Evolutionary conservation across 148 eudicot species (phyloP).

Genomic region (Persicaria tinctoria): DNA sequence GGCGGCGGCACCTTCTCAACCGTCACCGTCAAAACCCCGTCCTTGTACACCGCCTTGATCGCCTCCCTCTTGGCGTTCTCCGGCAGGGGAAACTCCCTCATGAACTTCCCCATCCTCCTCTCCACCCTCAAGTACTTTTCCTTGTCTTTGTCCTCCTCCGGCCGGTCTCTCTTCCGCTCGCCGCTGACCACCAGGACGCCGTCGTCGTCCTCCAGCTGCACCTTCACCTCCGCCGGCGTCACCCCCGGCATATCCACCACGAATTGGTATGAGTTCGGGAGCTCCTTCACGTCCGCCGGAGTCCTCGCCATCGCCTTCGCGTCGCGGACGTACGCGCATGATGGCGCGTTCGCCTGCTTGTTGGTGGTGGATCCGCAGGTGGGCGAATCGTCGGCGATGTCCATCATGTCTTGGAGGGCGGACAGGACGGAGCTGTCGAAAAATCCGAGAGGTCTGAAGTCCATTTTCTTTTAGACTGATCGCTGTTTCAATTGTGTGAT

Average conservation of each 20-base stretch:
- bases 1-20: conserved; percentile 58
- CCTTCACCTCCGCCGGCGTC: conserved; percentile 19
- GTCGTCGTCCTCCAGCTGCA: conserved; percentile 28
- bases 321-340: conserved; percentile 24
- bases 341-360: not conserved
- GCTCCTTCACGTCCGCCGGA: conserved; percentile 24
- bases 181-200: conserved; percentile 25
- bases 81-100: conserved; percentile 69
- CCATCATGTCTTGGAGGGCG: conserved; percentile 16
- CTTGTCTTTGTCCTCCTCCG: conserved; percentile 46
- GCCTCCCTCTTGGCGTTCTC: conserved; percentile 47
- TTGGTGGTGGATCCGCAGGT: not conserved
- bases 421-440: conserved; percentile 9
- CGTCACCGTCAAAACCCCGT: conserved; percentile 55
- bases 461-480: not conserved
- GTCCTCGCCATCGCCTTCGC: conserved; percentile 27
- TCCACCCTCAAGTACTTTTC: conserved; percentile 71
- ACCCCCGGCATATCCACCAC: conserved; percentile 25
- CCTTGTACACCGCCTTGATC: conserved; percentile 48
- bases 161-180: conserved; percentile 32
- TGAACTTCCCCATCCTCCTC: conserved; percentile 58
- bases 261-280: conserved; percentile 19
- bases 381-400: conserved; percentile 10
- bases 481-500: no score
- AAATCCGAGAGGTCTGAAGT: conserved; percentile 6